Evolutionary conservation across 305 asterid species (phyloP).

Genomic region (Ilex paraguariensis): DNA sequence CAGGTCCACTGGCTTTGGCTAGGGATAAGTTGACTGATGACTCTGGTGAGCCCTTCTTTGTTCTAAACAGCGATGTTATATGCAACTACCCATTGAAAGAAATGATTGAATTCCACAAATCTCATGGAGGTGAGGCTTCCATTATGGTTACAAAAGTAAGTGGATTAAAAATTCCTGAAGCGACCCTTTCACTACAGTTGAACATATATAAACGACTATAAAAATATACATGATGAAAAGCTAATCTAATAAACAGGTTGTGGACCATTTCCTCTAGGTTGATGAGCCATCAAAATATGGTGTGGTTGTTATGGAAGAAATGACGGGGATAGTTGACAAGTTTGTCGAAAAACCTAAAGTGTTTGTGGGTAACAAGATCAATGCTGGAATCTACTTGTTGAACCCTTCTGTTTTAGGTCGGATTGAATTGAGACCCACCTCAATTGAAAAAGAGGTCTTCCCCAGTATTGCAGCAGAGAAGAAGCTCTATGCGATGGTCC

Average conservation of each 20-base stretch:
- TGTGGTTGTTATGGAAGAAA: conserved; percentile 30
- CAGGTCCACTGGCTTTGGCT: conserved; percentile 33
- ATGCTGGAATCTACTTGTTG: conserved; percentile 29
- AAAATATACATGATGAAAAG: not conserved
- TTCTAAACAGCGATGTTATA: conserved; percentile 33
- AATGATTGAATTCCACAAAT: conserved; percentile 28
- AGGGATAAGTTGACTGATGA: conserved; percentile 24
- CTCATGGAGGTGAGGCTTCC: conserved; percentile 30
- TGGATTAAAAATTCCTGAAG: not conserved
- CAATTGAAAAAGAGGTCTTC: conserved; percentile 32
- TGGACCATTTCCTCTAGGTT: conserved; percentile 13
- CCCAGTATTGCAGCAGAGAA: conserved; percentile 28
- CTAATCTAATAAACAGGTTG: not conserved
- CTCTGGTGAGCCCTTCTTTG: conserved; percentile 28
- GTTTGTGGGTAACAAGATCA: conserved; percentile 32
- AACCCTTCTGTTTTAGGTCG: conserved; percentile 28
- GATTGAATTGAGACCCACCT: conserved; percentile 27
- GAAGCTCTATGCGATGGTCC: conserved; percentile 30
- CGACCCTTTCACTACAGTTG: not conserved
- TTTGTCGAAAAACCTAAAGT: conserved; percentile 31
- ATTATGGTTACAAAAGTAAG: conserved; percentile 27
- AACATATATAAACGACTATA: not conserved
- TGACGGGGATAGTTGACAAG: conserved; percentile 27
- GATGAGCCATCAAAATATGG: conserved; percentile 35
- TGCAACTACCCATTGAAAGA: conserved; percentile 25